Conservation (phyloP, 1,139 yeast genomes). For the Hansenula lynferdii region DNA sequence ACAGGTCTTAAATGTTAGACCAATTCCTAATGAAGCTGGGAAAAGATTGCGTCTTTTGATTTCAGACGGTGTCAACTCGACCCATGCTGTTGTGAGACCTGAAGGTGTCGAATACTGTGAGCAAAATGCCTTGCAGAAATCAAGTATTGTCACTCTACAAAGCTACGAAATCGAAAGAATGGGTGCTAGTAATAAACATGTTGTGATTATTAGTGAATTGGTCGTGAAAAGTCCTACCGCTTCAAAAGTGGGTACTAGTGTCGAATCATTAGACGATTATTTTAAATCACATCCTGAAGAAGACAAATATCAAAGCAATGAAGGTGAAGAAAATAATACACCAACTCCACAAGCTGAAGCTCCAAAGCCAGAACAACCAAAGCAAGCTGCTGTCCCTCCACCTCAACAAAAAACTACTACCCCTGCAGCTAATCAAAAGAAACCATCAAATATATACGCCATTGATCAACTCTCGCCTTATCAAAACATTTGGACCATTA, state of each 20-base stretch:
- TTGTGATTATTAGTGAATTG: constrained; percentile 48
- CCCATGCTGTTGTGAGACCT: constrained; percentile 65
- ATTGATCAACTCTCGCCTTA: constrained; percentile 91
- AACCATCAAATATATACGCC: constrained; percentile 48
- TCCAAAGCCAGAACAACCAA: constrained; percentile 16
- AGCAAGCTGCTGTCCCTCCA: constrained; percentile 2
- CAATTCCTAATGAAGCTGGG: constrained; percentile 38
- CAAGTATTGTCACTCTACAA: constrained; percentile 23
- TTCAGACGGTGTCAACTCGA: constrained; percentile 58
- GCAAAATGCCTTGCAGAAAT: constrained; percentile 39
- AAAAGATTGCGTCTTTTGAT: constrained; percentile 52
- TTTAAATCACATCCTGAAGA: constrained; percentile 52
- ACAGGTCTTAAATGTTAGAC: constrained; percentile 45
- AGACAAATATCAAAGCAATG: constrained; percentile 29
- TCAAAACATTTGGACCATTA: constrained; percentile 86
- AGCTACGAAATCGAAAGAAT: constrained; percentile 35
- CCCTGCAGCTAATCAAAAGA: constrained; percentile 14
- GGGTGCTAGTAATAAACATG: constrained; percentile 47
- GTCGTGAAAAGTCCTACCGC: constrained; percentile 40
- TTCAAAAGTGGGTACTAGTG: constrained; percentile 35
- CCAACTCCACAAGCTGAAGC: constrained; percentile 23
- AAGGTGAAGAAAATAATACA: constrained; percentile 14
- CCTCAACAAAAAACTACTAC: constrained; percentile 1
- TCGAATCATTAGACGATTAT: constrained; percentile 46
- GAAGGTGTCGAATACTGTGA: constrained; percentile 48